These are phyloP conservation scores for Nicotiana knightiana DNA, from an alignment of 257 asterid species.

Conservation along the genomic window DNA sequence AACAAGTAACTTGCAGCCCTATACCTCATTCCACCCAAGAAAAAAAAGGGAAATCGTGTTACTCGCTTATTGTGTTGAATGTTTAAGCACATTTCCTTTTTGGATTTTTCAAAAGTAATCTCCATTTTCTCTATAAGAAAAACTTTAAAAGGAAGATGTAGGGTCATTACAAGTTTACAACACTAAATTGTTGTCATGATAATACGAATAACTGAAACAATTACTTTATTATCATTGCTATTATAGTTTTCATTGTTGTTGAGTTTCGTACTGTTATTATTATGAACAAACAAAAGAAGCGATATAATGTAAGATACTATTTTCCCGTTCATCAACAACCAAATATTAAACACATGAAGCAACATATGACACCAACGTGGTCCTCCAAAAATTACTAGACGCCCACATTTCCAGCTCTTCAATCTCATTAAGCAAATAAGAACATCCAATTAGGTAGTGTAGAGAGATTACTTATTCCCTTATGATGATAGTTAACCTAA, in stretches of 20 bases:
- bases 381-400: neutral
- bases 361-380: neutral
- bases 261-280: neutral
- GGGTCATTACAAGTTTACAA: neutral
- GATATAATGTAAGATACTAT: neutral
- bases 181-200: neutral
- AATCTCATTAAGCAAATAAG: neutral
- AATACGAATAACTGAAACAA: neutral
- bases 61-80: neutral
- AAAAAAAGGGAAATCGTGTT: neutral
- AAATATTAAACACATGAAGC: neutral
- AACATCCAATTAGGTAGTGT: neutral
- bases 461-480: neutral
- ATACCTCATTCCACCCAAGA: neutral
- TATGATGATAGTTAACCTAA: neutral
- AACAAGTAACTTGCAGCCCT: neutral
- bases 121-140: neutral
- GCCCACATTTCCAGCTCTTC: slow-evolving; percentile 1
- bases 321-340: neutral
- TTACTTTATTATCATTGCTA: neutral
- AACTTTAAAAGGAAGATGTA: neutral
- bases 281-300: neutral
- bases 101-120: neutral
- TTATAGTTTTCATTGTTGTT: neutral
- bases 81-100: neutral